Evolutionary conservation across 1,284 basidiomycete genomes (phyloP).

Genomic region (Ceratobasidium sp.): DNA sequence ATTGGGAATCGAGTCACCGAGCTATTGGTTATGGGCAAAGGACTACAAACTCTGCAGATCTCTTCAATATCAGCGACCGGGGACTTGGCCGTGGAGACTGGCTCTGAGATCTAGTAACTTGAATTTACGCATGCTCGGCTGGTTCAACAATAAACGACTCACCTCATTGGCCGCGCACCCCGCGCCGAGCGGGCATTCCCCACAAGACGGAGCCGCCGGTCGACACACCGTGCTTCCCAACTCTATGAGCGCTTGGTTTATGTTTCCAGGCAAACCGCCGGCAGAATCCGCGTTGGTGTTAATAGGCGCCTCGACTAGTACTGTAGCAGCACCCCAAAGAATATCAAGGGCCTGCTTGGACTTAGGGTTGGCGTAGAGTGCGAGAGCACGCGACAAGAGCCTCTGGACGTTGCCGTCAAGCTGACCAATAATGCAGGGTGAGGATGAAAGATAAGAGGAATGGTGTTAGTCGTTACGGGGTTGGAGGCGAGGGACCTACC

Average conservation of each 20-base stretch:
- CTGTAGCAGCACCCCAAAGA: slow-evolving; percentile 78
- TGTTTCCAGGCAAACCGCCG: slow-evolving; percentile 65
- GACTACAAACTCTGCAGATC: slow-evolving; percentile 72
- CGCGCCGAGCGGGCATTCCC: slow-evolving; percentile 68
- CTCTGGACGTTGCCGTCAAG: slow-evolving; percentile 92
- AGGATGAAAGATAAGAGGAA: neutral
- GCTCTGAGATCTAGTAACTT: slow-evolving; percentile 36
- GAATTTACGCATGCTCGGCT: slow-evolving; percentile 35
- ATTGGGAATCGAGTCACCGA: slow-evolving; percentile 81
- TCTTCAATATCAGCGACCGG: slow-evolving; percentile 69
- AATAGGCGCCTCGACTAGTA: slow-evolving; percentile 63
- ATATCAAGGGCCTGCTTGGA: slow-evolving; percentile 75
- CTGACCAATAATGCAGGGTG: slow-evolving; percentile 52
- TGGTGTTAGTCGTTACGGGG: slow-evolving; percentile 11
- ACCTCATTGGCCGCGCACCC: slow-evolving; percentile 70
- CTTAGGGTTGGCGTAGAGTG: slow-evolving; percentile 80
- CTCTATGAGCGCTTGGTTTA: slow-evolving; percentile 87
- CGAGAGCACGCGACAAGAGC: slow-evolving; percentile 78
- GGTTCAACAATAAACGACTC: slow-evolving; percentile 14
- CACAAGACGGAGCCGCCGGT: slow-evolving; percentile 76
- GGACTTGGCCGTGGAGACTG: slow-evolving; percentile 45
- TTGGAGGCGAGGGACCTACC: slow-evolving; percentile 56
- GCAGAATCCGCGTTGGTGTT: neutral
- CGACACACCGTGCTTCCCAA: slow-evolving; percentile 91
- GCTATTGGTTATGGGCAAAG: slow-evolving; percentile 55